Conservation (phyloP, 2,329 filamentous ascomycete genomes). For the Colletotrichum sidae region DNA sequence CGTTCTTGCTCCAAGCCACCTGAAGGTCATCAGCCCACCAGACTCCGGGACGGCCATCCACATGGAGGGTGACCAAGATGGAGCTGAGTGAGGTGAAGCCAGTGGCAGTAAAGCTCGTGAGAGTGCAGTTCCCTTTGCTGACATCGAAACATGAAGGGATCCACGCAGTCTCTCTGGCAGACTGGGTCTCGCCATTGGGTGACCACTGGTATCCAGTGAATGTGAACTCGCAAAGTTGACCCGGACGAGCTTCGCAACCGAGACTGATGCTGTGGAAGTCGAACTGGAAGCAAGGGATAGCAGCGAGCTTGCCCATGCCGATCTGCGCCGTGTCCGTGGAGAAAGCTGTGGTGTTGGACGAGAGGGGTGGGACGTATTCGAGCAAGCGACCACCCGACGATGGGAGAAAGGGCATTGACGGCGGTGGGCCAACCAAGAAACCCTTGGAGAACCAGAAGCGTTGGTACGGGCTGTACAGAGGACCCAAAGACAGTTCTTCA, state of each 20-base stretch:
- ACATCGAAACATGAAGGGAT: conserved; percentile 52
- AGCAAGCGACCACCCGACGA: conserved; percentile 54
- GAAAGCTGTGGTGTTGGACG: conserved; percentile 41
- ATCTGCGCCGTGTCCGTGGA: conserved; percentile 53
- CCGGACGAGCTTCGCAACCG: conserved; percentile 45
- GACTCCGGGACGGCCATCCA: conserved; percentile 50
- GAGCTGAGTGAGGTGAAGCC: conserved; percentile 54
- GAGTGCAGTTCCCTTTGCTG: conserved; percentile 44
- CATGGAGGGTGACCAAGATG: conserved; percentile 51
- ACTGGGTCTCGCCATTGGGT: conserved; percentile 44
- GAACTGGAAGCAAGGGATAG: conserved; percentile 53
- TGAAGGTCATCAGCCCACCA: conserved; percentile 57
- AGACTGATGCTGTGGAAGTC: conserved; percentile 53
- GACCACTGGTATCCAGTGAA: conserved; percentile 54
- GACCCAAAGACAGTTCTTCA: conserved; percentile 49
- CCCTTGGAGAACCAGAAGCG: conserved; percentile 57
- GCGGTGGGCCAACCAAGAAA: conserved; percentile 51
- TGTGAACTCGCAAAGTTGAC: conserved; percentile 55
- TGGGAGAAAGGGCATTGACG: conserved; percentile 48
- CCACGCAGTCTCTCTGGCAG: conserved; percentile 49
- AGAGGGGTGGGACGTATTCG: conserved; percentile 52
- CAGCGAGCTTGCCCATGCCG: conserved; percentile 52
- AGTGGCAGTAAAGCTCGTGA: conserved; percentile 50
- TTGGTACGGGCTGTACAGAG: conserved; percentile 53
- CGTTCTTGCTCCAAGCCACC: conserved; percentile 56